Base-by-base conservation (phyloP, 1,284 basidiomycete species). In the Tilletiaria anomala region DNA sequence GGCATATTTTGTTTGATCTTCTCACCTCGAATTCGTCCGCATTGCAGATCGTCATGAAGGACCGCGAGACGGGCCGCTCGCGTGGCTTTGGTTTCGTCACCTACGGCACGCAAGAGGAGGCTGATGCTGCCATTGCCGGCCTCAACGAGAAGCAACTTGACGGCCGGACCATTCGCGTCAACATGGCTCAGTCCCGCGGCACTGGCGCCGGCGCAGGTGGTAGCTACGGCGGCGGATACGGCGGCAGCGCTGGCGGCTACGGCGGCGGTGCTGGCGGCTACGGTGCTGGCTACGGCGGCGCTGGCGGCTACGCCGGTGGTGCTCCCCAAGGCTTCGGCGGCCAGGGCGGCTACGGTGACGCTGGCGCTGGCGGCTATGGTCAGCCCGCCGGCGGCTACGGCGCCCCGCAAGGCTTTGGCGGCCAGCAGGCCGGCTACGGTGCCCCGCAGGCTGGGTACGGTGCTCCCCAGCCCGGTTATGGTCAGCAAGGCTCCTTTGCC, bases 61-160 rank as follows among this genome's bases (percentile, higher is more conserved):
- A 93, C 73, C 84, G 87, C 66, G 87, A 91, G 68, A 91, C 88
- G 52, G 83, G 85, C 56, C 84, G 87, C 67, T 91, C 87, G 57
- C 84, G 62, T 45, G 62, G 88, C 67, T 94, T 94, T 70, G 88
- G 88, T 51, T 93, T 93, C 70, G 87, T 94, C 58, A 66, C 61
- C 42, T 65, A 54, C 47, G 52, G 51, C 40, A 50, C 59, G 31
- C 59, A 68, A 50, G 61, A 65, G 42, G 84, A 93, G 71, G 88
- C 88, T 43, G 73, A 82, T 38, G 73, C 73, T 48, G 87, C 88
- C 43, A 91, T 93, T 67, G 55, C 54, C 44, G 72, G 70, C 36
- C 74, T 93, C 68, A 83, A 94, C 72, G 89, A 94, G 68, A 78
- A 83, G 61, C 85, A 91, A 62, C 79, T 96, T 58, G 89, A 96